Evolutionary conservation across 371 early-diverging fungal species (phyloP).

Genomic region (Circinella minor): DNA sequence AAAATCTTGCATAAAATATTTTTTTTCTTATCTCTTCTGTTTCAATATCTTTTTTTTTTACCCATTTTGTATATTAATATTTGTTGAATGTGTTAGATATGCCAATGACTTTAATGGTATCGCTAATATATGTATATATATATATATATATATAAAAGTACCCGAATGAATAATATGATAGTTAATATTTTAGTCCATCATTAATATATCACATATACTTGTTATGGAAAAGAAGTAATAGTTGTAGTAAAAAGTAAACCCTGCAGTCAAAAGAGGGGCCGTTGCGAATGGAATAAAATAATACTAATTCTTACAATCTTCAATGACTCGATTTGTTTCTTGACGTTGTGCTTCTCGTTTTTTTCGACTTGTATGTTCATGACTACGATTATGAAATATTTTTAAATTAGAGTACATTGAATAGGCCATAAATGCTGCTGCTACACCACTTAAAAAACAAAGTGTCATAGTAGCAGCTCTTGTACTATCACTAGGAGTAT

Average conservation of each 20-base stretch:
- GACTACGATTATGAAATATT: constrained; percentile 38
- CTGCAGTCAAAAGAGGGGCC: too few species aligned
- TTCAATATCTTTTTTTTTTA: constrained; percentile 21
- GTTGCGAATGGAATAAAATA: background rate
- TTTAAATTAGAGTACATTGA: constrained; percentile 64
- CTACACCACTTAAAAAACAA: constrained; percentile 52
- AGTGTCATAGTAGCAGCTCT: constrained; percentile 6
- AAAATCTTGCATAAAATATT: background rate
- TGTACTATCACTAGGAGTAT: background rate
- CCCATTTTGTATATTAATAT: constrained; percentile 75
- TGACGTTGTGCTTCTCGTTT: constrained; percentile 23
- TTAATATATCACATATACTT: background rate
- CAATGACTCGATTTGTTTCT: constrained; percentile 45
- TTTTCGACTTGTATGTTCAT: constrained; percentile 14
- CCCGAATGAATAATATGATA: background rate
- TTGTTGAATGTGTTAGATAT: constrained; percentile 64
- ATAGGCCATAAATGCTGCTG: constrained; percentile 60
- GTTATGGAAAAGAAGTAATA: too few species aligned
- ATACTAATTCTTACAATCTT: constrained; percentile 49
- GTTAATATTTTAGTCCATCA: background rate
- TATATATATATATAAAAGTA: too few species aligned
- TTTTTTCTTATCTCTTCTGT: background rate
- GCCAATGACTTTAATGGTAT: constrained; percentile 62
- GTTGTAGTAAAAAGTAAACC: too few species aligned
- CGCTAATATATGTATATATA: constrained; percentile 34